phyloP scores from a whole-genome alignment of 805 yeast genomes.

The Sugiyamaella boreocaroliniensis region DNA sequence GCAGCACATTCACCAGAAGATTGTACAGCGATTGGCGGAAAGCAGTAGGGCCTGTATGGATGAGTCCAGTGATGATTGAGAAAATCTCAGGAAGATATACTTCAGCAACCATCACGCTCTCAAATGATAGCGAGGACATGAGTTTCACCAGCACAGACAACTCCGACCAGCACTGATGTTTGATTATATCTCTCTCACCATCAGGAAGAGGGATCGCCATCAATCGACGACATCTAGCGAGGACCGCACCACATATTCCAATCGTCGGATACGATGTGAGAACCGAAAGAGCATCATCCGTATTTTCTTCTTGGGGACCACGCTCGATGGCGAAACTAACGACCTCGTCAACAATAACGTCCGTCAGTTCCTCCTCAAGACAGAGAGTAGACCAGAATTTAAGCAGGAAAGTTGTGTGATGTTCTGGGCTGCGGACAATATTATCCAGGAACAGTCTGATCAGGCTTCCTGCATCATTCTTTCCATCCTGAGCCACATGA shows the following conservation, averaged over 20 bases:
- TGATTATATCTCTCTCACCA: constrained; percentile 40
- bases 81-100: constrained; percentile 57
- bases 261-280: constrained; percentile 60
- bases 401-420: constrained; percentile 48
- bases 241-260: constrained; percentile 62
- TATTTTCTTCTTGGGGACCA: constrained; percentile 53
- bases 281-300: constrained; percentile 57
- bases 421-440: constrained; percentile 43
- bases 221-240: constrained; percentile 49
- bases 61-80: constrained; percentile 54
- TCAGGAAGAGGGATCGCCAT: constrained; percentile 41
- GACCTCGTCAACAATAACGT: constrained; percentile 62
- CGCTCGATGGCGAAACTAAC: constrained; percentile 68
- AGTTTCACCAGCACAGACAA: constrained; percentile 60
- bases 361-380: constrained; percentile 51
- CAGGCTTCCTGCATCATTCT: constrained; percentile 52
- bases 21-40: constrained; percentile 57
- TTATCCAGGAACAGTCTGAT: constrained; percentile 56
- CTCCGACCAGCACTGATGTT: constrained; percentile 62
- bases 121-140: constrained; percentile 61
- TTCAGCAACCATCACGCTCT: constrained; percentile 35
- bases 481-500: constrained; percentile 53
- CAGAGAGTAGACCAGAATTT: constrained; percentile 64
- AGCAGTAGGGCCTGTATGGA: constrained; percentile 45
- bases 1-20: constrained; percentile 58